Percentiles rank a stretch among this genome's conserved stretches.
Conservation (phyloP, 352 stramenopile species). For the Phytophthora hybrid region DNA sequence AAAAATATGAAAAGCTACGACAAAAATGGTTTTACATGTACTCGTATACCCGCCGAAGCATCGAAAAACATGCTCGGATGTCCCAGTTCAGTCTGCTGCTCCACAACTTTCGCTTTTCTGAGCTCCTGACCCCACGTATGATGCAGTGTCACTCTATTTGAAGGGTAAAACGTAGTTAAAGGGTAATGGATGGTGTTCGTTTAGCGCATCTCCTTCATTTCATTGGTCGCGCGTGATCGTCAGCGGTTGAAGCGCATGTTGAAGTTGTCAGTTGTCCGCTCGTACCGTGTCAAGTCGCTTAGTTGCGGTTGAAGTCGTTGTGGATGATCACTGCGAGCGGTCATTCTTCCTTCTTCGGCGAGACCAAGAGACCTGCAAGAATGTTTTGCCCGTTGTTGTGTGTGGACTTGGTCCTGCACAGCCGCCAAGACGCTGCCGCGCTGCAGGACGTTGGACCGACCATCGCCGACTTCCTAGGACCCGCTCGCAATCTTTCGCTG, state of each 20-base stretch:
- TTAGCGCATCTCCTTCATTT: not conserved
- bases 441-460: constrained; percentile 11
- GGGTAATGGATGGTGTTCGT: not conserved
- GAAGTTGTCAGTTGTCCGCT: not conserved
- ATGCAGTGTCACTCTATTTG: not conserved
- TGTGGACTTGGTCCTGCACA: constrained; percentile 13
- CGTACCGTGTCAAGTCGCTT: not conserved
- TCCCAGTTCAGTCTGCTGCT: no score
- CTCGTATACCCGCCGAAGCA: no score
- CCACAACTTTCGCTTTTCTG: no score
- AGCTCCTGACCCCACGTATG: not conserved
- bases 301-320: constrained; percentile 23
- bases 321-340: not conserved
- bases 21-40: not conserved
- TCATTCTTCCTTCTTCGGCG: constrained; percentile 15
- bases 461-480: constrained; percentile 24
- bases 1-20: no score
- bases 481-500: constrained; percentile 15
- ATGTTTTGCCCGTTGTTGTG: constrained; percentile 10
- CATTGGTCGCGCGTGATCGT: constrained; percentile 10
- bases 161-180: not conserved
- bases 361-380: not conserved
- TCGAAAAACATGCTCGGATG: no score
- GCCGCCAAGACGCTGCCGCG: not conserved
- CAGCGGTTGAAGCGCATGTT: constrained; percentile 5